These are phyloP conservation scores for Telopea speciosissima DNA, from an alignment of 177 flowering plant genomes.

Conservation along the genomic window DNA sequence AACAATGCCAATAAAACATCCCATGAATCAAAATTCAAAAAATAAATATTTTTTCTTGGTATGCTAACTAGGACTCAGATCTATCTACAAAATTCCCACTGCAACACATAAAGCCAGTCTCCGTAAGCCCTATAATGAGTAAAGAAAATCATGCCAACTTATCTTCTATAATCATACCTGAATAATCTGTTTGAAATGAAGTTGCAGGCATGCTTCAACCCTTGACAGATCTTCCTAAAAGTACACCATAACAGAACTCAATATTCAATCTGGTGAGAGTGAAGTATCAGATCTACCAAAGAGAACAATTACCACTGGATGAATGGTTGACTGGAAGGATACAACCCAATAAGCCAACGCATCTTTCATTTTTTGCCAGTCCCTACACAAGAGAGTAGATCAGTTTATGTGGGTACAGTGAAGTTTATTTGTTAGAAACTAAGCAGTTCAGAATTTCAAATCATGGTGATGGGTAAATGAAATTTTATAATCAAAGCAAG, in stretches of 20 bases:
- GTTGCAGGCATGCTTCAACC: conserved; percentile 21
- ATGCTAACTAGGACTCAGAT: background rate
- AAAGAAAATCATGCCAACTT: background rate
- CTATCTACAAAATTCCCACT: background rate
- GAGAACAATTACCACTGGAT: conserved; percentile 20
- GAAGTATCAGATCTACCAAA: background rate
- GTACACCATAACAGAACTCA: conserved; percentile 6
- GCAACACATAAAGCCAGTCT: background rate
- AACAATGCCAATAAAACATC: background rate
- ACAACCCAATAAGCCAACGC: conserved; percentile 22
- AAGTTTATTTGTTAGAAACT: no score
- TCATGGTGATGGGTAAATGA: no score
- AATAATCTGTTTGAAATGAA: conserved; percentile 23
- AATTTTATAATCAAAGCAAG: no score
- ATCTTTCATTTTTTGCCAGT: conserved; percentile 19
- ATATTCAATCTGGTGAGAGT: background rate
- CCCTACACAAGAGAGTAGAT: conserved; percentile 11
- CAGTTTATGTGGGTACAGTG: background rate
- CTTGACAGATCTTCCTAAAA: conserved; percentile 18
- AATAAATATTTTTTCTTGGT: background rate
- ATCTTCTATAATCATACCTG: conserved; percentile 18
- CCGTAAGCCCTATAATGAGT: background rate
- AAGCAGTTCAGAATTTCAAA: no score
- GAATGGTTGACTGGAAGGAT: conserved; percentile 24
- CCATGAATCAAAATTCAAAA: background rate